These are phyloP conservation scores for Talaromyces liani DNA, from an alignment of 495 filamentous ascomycete genomes.

Conservation along the genomic window DNA sequence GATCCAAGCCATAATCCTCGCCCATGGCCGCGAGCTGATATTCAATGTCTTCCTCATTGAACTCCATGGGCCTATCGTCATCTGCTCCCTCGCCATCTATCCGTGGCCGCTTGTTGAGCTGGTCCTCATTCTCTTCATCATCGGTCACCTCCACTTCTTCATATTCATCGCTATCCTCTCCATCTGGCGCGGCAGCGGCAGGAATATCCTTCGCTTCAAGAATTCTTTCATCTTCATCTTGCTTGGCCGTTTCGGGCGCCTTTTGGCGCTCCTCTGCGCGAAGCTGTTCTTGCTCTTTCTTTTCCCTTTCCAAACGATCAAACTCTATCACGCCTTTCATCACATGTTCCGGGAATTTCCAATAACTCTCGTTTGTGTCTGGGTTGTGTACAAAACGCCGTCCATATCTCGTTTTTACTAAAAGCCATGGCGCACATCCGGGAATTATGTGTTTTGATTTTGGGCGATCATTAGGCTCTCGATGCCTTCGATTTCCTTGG, in stretches of 20 bases:
- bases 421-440: constrained; percentile 78
- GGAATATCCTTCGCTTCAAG: constrained; percentile 4
- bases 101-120: constrained; percentile 57
- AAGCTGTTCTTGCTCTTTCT: constrained; percentile 34
- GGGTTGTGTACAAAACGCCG: constrained; percentile 84
- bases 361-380: constrained; percentile 78
- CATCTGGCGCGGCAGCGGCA: constrained; percentile 13
- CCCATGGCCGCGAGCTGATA: constrained; percentile 86
- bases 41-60: constrained; percentile 91
- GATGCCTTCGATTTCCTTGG: constrained; percentile 44
- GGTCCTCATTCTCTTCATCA: constrained; percentile 46
- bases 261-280: not conserved
- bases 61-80: constrained; percentile 65
- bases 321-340: constrained; percentile 72
- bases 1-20: constrained; percentile 63
- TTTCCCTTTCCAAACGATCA: constrained; percentile 48
- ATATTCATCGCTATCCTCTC: constrained; percentile 57
- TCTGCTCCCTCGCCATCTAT: constrained; percentile 47
- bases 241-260: not conserved
- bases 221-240: not conserved
- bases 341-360: constrained; percentile 82
- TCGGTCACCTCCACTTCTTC: constrained; percentile 87
- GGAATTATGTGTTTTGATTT: constrained; percentile 73
- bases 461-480: constrained; percentile 69
- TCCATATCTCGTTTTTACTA: constrained; percentile 84